Evolutionary conservation across 352 stramenopile species (phyloP).

Genomic region (Phytophthora hibernalis): DNA sequence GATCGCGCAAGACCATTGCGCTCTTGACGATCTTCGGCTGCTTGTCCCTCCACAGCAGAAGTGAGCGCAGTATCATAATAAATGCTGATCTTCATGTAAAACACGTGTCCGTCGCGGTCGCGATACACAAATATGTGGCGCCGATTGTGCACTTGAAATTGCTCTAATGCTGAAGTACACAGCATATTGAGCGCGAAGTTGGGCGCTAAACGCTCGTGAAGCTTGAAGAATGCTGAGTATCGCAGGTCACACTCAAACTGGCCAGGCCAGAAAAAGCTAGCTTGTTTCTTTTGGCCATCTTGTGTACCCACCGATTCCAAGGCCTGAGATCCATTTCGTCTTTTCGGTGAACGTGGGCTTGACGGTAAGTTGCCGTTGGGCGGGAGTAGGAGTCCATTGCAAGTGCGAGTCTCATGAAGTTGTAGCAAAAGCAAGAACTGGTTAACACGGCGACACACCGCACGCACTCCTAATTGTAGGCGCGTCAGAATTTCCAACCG

Average conservation of each 20-base stretch:
- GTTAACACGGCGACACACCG: constrained; percentile 83
- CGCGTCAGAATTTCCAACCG: constrained; percentile 70
- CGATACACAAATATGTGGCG: constrained; percentile 90
- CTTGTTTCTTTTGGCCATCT: constrained; percentile 29
- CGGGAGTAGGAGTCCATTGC: constrained; percentile 75
- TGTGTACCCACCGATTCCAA: constrained; percentile 29
- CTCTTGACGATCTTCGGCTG: constrained; percentile 39
- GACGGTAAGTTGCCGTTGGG: constrained; percentile 39
- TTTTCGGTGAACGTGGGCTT: constrained; percentile 53
- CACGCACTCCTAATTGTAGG: constrained; percentile 75
- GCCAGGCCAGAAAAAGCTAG: constrained; percentile 83
- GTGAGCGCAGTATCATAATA: constrained; percentile 38
- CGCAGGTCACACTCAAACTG: constrained; percentile 88
- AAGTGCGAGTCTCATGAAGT: constrained; percentile 84
- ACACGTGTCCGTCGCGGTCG: constrained; percentile 85
- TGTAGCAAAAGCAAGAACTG: constrained; percentile 86
- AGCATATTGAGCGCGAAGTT: constrained; percentile 85
- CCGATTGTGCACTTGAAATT: constrained; percentile 91
- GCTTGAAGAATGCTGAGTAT: constrained; percentile 80
- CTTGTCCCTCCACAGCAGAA: constrained; percentile 9
- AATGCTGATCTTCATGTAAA: constrained; percentile 91
- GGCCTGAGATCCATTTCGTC: constrained; percentile 38
- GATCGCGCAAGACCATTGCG: constrained; percentile 25
- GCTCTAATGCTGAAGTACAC: constrained; percentile 85
- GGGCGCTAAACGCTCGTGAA: constrained; percentile 81